Base-by-base conservation (phyloP, 495 filamentous ascomycete species). In the Trichoderma virens region DNA sequence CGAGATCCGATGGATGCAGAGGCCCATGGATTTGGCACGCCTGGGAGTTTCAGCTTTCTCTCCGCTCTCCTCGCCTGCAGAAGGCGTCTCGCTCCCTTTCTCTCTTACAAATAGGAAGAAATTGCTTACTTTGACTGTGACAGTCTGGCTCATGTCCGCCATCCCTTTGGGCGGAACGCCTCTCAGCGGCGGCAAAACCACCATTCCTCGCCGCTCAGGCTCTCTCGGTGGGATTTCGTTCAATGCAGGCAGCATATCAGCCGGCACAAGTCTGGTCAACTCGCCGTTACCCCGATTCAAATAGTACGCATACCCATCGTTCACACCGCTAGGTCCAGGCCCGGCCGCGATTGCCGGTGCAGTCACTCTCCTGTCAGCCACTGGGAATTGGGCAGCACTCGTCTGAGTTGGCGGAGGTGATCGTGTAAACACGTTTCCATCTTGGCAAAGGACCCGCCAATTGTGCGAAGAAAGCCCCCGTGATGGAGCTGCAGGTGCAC, bases 201-300 rank as follows among this genome's bases (percentile, higher is more conserved):
- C 67, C 68, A 82, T 70, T n/a, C 76, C 73, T 2, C 67, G 67
- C 18, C 61, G 66, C 31, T 72, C 68, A 25, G 65, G 65, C 66
- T 75, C 66, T 1, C 64, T 2, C 14, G 74, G 65, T 14, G 77
- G 75, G 28, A 79, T 68, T 1, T 72, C 73, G 38, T 69, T 62
- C 43, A 79, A 32, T 6, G 73, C 51, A 0, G 85, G 85, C 5
- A 90, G 72, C 73, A 89, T 83, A 67, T 91, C 89, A 0, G 85
- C 79, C 0, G 86, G 83, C 39, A 91, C 74, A 13, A 92, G 77
- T 0, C 86, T 85, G 14, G 86, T 87, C 31, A 61, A 18, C 59
- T 61, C 30, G 5, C 59, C 31, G 31, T 34, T 20, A 13, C 59
- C 59, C 4, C 59, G 59, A 23, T 38, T 54, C 5, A 43, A 23